phyloP scores from a whole-genome alignment of 306 rosid genomes.

The Casuarina equisetifolia region DNA sequence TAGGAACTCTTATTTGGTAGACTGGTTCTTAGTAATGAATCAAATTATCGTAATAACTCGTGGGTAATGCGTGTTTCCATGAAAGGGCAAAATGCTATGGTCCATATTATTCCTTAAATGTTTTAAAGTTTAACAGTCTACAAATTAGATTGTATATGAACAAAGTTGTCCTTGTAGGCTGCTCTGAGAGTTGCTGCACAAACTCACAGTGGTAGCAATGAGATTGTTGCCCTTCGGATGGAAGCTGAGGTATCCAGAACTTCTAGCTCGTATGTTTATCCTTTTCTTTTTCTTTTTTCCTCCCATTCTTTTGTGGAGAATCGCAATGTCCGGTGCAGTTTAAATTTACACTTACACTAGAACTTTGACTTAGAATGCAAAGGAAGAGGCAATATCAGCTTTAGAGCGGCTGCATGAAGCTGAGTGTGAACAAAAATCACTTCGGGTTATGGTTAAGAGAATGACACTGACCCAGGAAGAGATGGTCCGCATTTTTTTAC shows the following conservation, averaged over 20 bases:
- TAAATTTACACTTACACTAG: constrained; percentile 18
- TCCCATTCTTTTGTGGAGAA: constrained; percentile 14
- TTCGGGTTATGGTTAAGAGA: constrained; percentile 63
- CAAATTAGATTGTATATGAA: constrained; percentile 12
- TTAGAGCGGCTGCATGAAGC: constrained; percentile 63
- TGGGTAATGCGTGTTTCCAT: background rate
- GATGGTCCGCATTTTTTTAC: constrained; percentile 52
- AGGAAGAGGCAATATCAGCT: constrained; percentile 63
- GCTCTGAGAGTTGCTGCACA: constrained; percentile 65
- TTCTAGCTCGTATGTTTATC: constrained; percentile 46
- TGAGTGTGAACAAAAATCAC: constrained; percentile 45
- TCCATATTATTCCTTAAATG: background rate
- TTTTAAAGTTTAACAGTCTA: background rate
- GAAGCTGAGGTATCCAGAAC: constrained; percentile 83
- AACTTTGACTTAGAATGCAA: constrained; percentile 45
- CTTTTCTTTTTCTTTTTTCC: constrained; percentile 20
- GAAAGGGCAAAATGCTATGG: background rate
- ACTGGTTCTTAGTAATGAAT: background rate
- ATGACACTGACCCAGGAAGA: constrained; percentile 81
- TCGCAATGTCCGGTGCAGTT: constrained; percentile 19
- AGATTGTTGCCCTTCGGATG: constrained; percentile 42
- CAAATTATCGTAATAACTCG: background rate
- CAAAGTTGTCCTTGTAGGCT: constrained; percentile 51
- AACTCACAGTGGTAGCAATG: constrained; percentile 45
- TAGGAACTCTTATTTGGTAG: background rate